Evolutionary conservation across 202 grass and related monocot genomes (phyloP).

Genomic region (Panicum hallii): DNA sequence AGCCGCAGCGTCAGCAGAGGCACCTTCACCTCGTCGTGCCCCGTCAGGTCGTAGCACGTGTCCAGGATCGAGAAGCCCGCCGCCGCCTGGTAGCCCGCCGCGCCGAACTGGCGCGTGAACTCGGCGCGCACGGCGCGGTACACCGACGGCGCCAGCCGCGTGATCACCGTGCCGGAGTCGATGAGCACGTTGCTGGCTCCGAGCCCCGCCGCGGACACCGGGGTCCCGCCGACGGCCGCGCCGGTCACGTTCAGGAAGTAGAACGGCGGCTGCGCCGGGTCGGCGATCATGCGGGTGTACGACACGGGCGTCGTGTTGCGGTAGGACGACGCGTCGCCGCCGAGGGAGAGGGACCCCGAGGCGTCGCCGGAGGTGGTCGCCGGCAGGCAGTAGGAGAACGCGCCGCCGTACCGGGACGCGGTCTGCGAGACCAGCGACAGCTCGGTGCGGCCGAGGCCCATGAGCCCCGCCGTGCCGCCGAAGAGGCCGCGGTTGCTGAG

Average conservation of each 20-base stretch:
- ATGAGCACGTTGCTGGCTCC: slow-evolving; percentile 66
- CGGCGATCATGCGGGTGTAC: slow-evolving; percentile 81
- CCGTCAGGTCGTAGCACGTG: slow-evolving; percentile 77
- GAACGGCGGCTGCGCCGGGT: slow-evolving; percentile 73
- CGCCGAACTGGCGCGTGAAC: slow-evolving; percentile 66
- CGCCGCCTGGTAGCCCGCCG: slow-evolving; percentile 37
- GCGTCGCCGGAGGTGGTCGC: slow-evolving; percentile 41
- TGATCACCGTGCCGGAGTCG: slow-evolving; percentile 89
- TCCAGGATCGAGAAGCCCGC: slow-evolving; percentile 74
- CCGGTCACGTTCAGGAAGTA: slow-evolving; percentile 88
- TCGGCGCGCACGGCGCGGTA: slow-evolving; percentile 71
- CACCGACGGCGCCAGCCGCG: slow-evolving; percentile 71
- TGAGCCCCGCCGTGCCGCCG: slow-evolving; percentile 78
- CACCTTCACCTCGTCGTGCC: slow-evolving; percentile 70
- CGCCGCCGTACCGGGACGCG: slow-evolving; percentile 62
- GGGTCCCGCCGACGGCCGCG: slow-evolving; percentile 50
- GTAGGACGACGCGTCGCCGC: slow-evolving; percentile 46
- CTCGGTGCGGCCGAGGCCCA: slow-evolving; percentile 80
- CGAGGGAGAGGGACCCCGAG: slow-evolving; percentile 70
- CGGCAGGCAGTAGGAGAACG: slow-evolving; percentile 90
- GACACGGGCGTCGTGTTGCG: slow-evolving; percentile 57
- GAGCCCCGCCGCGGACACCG: slow-evolving; percentile 46
- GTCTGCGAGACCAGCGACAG: slow-evolving; percentile 82
- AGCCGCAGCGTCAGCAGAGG: slow-evolving; percentile 64
- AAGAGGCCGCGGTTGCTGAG: slow-evolving; percentile 86